Evolutionary conservation across 129 eudicot genomes (phyloP).

Genomic region (Chrysanthemum makinoi): DNA sequence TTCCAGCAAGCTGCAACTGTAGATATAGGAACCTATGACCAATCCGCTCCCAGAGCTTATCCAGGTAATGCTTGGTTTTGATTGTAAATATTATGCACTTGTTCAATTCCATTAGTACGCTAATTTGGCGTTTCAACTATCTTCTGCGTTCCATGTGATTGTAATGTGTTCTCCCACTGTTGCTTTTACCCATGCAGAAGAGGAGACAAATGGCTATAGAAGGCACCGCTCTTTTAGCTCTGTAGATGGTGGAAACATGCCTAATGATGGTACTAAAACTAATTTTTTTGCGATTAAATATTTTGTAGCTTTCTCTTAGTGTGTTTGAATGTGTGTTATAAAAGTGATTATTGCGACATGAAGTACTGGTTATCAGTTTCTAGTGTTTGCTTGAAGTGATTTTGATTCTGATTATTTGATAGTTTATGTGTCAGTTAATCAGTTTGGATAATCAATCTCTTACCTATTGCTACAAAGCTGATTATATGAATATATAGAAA

Average conservation of each 20-base stretch:
- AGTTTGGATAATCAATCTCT: not conserved
- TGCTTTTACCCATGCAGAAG: slow-evolving; percentile 40
- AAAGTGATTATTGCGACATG: not conserved
- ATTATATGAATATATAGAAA: not conserved
- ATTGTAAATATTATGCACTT: slow-evolving; percentile 10
- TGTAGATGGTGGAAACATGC: slow-evolving; percentile 45
- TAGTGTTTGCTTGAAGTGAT: not conserved
- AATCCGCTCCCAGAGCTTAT: slow-evolving; percentile 55
- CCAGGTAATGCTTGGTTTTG: slow-evolving; percentile 42
- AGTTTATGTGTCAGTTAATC: not conserved
- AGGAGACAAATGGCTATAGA: slow-evolving; percentile 51
- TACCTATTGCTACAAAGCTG: not conserved
- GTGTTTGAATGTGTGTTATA: not conserved
- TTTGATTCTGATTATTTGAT: not conserved
- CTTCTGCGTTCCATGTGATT: slow-evolving; percentile 21
- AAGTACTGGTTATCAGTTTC: not conserved
- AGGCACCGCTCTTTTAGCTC: slow-evolving; percentile 58
- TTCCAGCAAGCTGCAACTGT: slow-evolving; percentile 67
- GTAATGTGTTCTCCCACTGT: slow-evolving; percentile 22
- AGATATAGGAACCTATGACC: slow-evolving; percentile 88
- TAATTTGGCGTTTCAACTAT: not conserved
- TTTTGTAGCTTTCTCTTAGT: not conserved
- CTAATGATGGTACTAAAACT: slow-evolving; percentile 54
- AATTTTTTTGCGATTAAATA: not conserved
- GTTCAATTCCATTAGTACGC: not conserved